A percentile compares a stretch with the other conserved stretches of the same genome.
phyloP scores from a whole-genome alignment of 495 filamentous ascomycete genomes.

The Baudoinia panamericana region DNA sequence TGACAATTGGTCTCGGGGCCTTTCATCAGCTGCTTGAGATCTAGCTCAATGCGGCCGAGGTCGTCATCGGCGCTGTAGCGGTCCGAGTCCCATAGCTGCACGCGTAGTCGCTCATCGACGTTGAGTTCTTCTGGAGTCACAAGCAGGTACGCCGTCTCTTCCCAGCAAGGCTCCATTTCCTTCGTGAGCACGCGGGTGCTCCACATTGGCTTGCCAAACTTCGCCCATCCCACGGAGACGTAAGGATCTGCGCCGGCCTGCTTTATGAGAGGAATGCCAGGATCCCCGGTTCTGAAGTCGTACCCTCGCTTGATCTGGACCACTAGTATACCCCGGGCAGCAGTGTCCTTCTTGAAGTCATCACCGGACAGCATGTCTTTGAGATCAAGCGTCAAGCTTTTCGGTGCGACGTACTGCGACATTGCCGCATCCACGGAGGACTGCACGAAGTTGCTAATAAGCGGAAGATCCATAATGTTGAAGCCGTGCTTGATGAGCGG shows the following conservation, averaged over 20 bases:
- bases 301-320: constrained; percentile 48
- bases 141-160: constrained; percentile 52
- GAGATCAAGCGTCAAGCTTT: constrained; percentile 55
- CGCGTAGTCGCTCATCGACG: constrained; percentile 50
- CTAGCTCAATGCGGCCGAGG: constrained; percentile 53
- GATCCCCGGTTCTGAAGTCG: constrained; percentile 56
- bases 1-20: constrained; percentile 38
- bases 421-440: constrained; percentile 57
- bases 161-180: constrained; percentile 54
- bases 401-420: constrained; percentile 59
- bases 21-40: constrained; percentile 51
- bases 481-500: constrained; percentile 51
- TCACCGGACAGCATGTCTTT: constrained; percentile 64
- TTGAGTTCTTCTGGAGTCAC: constrained; percentile 58
- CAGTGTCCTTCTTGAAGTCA: constrained; percentile 62
- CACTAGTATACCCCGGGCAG: constrained; percentile 48
- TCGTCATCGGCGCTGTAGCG: constrained; percentile 57
- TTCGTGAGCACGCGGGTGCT: constrained; percentile 49
- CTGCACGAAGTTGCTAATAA: constrained; percentile 62
- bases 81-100: constrained; percentile 65
- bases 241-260: constrained; percentile 53
- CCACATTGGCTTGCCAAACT: constrained; percentile 55
- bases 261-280: constrained; percentile 39
- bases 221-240: constrained; percentile 59
- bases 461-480: constrained; percentile 58